These are phyloP conservation scores for Syncephalastrum contaminatum DNA, from an alignment of 371 early-diverging fungal species.

Conservation along the genomic window DNA sequence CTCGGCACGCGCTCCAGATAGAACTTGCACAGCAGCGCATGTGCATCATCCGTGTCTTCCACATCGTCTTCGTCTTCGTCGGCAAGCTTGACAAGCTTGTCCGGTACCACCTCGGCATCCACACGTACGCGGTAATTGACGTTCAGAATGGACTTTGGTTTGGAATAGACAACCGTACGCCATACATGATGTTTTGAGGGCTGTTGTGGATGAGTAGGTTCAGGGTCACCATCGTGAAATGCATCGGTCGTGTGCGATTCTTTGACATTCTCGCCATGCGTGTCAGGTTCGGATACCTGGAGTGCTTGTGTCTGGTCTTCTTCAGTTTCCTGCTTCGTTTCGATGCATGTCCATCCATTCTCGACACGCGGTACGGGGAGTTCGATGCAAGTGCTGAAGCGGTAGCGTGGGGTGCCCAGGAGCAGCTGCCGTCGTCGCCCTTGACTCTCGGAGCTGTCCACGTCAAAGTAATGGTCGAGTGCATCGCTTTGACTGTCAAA, in stretches of 20 bases:
- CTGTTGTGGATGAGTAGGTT: too few species aligned
- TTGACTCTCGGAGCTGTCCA: conserved; percentile 28
- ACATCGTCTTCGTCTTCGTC: conserved; percentile 12
- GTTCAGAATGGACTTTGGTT: conserved; percentile 31
- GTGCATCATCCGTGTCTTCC: conserved; percentile 3
- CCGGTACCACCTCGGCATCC: conserved; percentile 35
- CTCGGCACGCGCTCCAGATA: conserved; percentile 32
- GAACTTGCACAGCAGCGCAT: conserved; percentile 34
- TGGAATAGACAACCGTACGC: conserved; percentile 30
- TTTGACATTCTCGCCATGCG: not conserved
- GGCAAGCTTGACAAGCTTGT: conserved; percentile 14
- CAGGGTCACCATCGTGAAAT: too few species aligned
- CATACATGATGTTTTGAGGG: too few species aligned
- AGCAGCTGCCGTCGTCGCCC: conserved; percentile 31
- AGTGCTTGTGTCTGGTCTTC: conserved; percentile 9
- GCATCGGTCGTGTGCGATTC: not conserved
- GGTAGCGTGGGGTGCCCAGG: conserved; percentile 37
- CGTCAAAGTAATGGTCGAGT: conserved; percentile 49
- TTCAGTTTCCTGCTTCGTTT: too few species aligned
- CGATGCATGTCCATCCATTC: conserved; percentile 14
- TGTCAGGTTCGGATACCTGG: not conserved
- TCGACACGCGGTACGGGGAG: conserved; percentile 22
- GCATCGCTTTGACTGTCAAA: conserved; percentile 4
- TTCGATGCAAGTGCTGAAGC: conserved; percentile 28
- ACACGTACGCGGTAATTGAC: conserved; percentile 34